Conservation (phyloP, 2,329 filamentous ascomycete genomes). For the Rutstroemia sp. region DNA sequence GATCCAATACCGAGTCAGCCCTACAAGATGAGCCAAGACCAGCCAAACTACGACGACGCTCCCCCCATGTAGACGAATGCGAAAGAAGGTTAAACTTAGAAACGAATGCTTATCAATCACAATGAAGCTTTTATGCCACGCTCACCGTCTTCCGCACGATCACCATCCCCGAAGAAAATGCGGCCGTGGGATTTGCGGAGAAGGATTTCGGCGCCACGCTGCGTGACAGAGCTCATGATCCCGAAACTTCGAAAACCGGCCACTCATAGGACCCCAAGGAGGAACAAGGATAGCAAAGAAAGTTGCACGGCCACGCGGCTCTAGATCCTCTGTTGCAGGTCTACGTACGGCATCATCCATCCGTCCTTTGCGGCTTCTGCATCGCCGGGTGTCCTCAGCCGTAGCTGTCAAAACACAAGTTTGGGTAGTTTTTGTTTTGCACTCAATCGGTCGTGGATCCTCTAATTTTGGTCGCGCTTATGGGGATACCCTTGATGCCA, state of each 20-base stretch:
- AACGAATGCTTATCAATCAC: background rate
- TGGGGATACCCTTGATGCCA: too few relatives aligned
- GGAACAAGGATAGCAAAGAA: background rate
- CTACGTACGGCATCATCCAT: background rate
- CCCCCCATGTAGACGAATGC: too few relatives aligned
- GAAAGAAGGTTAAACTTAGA: background rate
- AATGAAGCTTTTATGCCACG: background rate
- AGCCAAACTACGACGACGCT: background rate
- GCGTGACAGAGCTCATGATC: background rate
- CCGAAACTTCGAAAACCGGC: background rate
- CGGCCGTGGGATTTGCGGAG: background rate
- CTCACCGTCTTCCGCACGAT: background rate
- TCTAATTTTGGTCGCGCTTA: too few relatives aligned
- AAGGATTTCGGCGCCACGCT: background rate
- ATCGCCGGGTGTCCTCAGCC: background rate
- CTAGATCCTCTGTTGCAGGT: background rate
- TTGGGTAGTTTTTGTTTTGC: too few relatives aligned
- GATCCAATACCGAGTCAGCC: background rate
- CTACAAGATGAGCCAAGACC: conserved; percentile 3
- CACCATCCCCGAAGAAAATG: too few relatives aligned
- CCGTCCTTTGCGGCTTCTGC: background rate
- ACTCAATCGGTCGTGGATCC: too few relatives aligned
- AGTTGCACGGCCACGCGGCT: background rate
- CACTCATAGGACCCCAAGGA: background rate
- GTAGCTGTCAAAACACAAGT: background rate